Base-by-base conservation (phyloP, 208 protist species). In the Histomonas meleagridis region DNA sequence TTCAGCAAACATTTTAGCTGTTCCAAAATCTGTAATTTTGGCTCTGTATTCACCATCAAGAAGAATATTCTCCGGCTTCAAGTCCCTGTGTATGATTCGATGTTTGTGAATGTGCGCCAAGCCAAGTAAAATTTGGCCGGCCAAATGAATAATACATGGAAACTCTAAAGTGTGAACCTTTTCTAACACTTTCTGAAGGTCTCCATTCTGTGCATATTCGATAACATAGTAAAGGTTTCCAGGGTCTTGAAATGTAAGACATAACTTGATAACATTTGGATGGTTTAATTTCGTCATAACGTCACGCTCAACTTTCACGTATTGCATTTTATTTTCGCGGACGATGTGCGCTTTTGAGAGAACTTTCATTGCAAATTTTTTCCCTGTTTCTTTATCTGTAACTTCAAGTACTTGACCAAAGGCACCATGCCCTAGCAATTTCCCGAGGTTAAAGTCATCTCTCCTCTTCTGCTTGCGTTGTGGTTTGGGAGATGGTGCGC, bases 61-160 rank as follows among this genome's bases (percentile, higher is more conserved):
- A 62, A 91, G 60, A 32, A 91, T 91, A 18, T 91, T 91, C 35
- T 91, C 86, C 69, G 86, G 86, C 23, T 91, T 91, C 3, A 91
- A 51, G n/a, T 91, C 86, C 0, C 86, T 35, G 35, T 91, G 60
- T 16, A 91, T 91, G 55, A 91, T 70, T 43, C 60, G 32, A 38
- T 72, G 49, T 46, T 91, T 49, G 32, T 91, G 86, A 12, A 91
- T 62, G 23, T 91, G 86, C 5, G 51, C 86, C 10, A 91, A 2
- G 5, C 32, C 86, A 12, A 91, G 23, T 12, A 91, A 32, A 53
- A 70, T 48, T 51, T 72, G 51, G 2, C 55, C 86, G 7, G 21
- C 48, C 26, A 70, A 26, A 35, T 57, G n/a, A 35, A 48, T 91
- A 16, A 46, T 32, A n/a, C 9, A 12, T 35, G 51, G 86, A 49